Conservation (phyloP, 306 rosid species). For the Bauhinia variegata region DNA sequence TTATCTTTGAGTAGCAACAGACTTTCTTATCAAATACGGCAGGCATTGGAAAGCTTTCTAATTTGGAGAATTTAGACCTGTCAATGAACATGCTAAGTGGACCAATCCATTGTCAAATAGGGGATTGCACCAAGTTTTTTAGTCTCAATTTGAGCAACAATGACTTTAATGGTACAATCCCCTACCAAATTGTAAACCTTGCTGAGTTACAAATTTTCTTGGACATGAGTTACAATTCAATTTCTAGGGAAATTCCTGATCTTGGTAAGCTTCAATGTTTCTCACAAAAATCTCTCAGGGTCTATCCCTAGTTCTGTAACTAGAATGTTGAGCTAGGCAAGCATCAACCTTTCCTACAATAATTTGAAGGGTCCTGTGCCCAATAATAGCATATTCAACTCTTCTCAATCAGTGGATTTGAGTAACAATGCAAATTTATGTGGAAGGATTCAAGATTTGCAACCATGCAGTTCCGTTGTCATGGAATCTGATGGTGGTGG, state of each 20-base stretch:
- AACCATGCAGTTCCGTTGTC: conserved; percentile 28
- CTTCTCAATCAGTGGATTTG: conserved; percentile 37
- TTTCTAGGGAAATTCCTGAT: conserved; percentile 50
- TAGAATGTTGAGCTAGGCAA: conserved; percentile 48
- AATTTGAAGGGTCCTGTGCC: conserved; percentile 55
- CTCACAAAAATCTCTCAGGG: conserved; percentile 55
- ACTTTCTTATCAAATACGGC: conserved; percentile 44
- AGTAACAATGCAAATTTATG: conserved; percentile 51
- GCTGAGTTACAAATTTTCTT: conserved; percentile 42
- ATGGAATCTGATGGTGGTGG: neutral
- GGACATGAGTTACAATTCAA: conserved; percentile 59
- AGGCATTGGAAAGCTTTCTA: conserved; percentile 47
- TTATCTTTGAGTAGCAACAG: conserved; percentile 40
- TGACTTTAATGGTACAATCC: conserved; percentile 51
- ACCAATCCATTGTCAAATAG: conserved; percentile 51
- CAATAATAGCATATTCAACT: conserved; percentile 36
- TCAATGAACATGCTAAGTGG: conserved; percentile 54
- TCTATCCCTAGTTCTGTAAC: conserved; percentile 43
- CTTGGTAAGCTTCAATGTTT: conserved; percentile 51
- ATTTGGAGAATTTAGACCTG: conserved; percentile 44
- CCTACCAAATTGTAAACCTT: conserved; percentile 51
- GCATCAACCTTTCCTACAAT: conserved; percentile 54
- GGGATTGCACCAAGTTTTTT: conserved; percentile 40
- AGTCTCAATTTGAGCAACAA: conserved; percentile 49
- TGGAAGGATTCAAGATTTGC: conserved; percentile 37